Percentiles rank a stretch among this genome's conserved stretches.
Evolutionary conservation across 495 filamentous ascomycete genomes (phyloP).

Genomic region (Hypoxylon fragiforme): DNA sequence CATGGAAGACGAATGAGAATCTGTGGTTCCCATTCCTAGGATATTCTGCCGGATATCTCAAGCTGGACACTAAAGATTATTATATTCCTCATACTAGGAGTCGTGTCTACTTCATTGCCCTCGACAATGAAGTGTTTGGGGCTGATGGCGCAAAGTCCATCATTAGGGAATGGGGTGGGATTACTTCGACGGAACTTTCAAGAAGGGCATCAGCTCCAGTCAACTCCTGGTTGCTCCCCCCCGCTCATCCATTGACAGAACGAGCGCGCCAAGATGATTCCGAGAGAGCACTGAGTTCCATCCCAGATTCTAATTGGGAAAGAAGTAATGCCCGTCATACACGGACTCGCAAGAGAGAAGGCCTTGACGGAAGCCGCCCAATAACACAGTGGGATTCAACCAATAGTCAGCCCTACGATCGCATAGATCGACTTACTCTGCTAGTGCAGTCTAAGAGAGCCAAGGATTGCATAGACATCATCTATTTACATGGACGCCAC

Average conservation of each 20-base stretch:
- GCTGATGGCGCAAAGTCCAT: slow-evolving; percentile 2
- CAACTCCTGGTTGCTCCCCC: slow-evolving; percentile 61
- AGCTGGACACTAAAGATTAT: slow-evolving; percentile 72
- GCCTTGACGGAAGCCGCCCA: slow-evolving; percentile 56
- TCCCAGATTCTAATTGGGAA: slow-evolving; percentile 56
- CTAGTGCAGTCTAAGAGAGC: slow-evolving; percentile 55
- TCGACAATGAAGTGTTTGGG: slow-evolving; percentile 50
- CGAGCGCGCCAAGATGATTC: slow-evolving; percentile 47
- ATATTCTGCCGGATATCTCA: slow-evolving; percentile 54
- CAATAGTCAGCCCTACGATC: slow-evolving; percentile 59
- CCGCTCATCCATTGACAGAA: slow-evolving; percentile 61
- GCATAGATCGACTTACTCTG: slow-evolving; percentile 45
- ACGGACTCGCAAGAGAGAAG: slow-evolving; percentile 47
- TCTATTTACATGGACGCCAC: slow-evolving; percentile 49
- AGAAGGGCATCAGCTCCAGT: slow-evolving; percentile 66
- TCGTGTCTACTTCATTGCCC: slow-evolving; percentile 71
- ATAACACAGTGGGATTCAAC: slow-evolving; percentile 61
- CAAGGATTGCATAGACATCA: slow-evolving; percentile 70
- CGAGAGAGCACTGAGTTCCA: slow-evolving; percentile 34
- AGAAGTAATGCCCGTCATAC: slow-evolving; percentile 60
- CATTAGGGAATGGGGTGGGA: slow-evolving; percentile 19
- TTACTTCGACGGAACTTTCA: slow-evolving; percentile 48
- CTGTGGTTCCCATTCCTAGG: slow-evolving; percentile 53
- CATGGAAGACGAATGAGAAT: slow-evolving; percentile 60
- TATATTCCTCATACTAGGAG: slow-evolving; percentile 79